Percentiles rank a stretch among this genome's conserved stretches.
Evolutionary conservation across 2,329 filamentous ascomycete genomes (phyloP).

Genomic region (Fusarium sp.): DNA sequence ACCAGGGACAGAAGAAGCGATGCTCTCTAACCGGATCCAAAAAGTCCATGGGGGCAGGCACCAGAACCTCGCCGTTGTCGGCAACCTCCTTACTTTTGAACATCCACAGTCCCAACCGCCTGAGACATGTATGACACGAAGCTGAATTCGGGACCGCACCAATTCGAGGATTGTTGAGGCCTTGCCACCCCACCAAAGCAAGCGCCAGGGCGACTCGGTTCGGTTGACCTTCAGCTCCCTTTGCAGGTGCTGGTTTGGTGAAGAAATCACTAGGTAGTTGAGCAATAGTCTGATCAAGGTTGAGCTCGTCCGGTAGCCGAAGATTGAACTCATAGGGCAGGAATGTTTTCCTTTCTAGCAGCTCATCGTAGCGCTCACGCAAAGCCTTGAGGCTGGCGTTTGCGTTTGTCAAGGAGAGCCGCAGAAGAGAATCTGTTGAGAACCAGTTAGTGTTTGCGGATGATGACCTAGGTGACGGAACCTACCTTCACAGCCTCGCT

Average conservation of each 20-base stretch:
- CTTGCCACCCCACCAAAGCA: constrained; percentile 81
- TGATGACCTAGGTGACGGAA: background rate
- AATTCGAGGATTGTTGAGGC: constrained; percentile 64
- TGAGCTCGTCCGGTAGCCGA: constrained; percentile 63
- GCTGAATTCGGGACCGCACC: constrained; percentile 76
- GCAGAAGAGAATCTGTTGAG: constrained; percentile 66
- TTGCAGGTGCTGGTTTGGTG: constrained; percentile 53
- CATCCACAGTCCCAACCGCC: constrained; percentile 92
- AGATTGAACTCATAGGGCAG: constrained; percentile 72
- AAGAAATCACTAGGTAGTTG: constrained; percentile 68
- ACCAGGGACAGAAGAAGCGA: constrained; percentile 86
- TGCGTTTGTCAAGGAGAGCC: constrained; percentile 71
- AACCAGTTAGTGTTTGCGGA: constrained; percentile 30
- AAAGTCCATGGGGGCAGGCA: constrained; percentile 70
- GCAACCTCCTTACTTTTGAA: constrained; percentile 81
- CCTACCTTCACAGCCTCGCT: constrained; percentile 85
- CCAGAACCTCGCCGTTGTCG: constrained; percentile 62
- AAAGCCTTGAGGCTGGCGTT: constrained; percentile 67
- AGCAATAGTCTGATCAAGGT: constrained; percentile 60
- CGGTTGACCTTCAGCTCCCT: constrained; percentile 49
- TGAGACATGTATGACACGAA: constrained; percentile 85
- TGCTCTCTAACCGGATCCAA: constrained; percentile 79
- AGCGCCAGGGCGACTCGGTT: constrained; percentile 74
- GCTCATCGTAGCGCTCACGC: constrained; percentile 72
- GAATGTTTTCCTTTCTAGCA: constrained; percentile 64